These are phyloP conservation scores for Fallopia convolvulus DNA, from an alignment of 148 eudicot species.

Conservation along the genomic window DNA sequence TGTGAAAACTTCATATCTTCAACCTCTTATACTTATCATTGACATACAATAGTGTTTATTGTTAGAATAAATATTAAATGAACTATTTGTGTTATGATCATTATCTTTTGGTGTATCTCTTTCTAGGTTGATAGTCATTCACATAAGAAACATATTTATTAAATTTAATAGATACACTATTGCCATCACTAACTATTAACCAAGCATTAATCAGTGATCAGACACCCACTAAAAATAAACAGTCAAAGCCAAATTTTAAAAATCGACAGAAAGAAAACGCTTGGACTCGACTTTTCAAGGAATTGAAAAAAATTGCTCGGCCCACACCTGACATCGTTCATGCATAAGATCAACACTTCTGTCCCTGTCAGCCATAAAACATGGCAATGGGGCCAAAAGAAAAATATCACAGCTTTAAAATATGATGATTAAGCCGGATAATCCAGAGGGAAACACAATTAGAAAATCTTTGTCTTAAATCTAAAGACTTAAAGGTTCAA, in stretches of 20 bases:
- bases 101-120: no score
- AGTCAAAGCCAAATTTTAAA: not conserved
- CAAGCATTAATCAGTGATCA: not conserved
- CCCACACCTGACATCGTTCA: not conserved
- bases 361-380: not conserved
- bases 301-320: not conserved
- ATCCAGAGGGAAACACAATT: not conserved
- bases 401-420: not conserved
- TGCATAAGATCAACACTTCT: not conserved
- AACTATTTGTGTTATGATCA: no score
- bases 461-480: not conserved
- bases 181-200: not conserved
- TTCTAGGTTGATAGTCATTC: no score
- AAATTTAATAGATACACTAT: no score
- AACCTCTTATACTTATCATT: no score
- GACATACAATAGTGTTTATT: no score
- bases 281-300: constrained; percentile 2
- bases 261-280: not conserved
- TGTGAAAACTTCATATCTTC: no score
- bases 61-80: no score
- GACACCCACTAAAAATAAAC: not conserved
- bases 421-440: not conserved
- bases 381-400: not conserved
- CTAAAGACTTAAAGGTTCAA: not conserved
- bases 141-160: no score